Base-by-base conservation (phyloP, 768 basidiomycete species). In the Thelephora ganbajun region DNA sequence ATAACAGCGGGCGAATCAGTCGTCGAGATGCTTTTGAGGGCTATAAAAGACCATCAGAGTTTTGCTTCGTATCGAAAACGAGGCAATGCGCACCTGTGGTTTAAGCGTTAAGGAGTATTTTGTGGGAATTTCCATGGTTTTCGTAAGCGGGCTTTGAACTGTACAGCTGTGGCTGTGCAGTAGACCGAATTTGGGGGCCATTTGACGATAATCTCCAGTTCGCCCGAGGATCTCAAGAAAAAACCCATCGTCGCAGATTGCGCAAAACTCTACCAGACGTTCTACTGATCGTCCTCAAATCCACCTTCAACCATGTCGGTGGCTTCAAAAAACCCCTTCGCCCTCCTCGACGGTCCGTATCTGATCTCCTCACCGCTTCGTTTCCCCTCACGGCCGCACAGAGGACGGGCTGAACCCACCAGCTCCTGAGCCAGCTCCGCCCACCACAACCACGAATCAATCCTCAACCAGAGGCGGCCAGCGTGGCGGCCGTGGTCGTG, bases 21-120 rank as follows among this genome's bases (percentile, higher is more conserved):
- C 82, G 72, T 79, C 74, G 80, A 87, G 86, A 88, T 88, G 86
- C 86, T 89, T 89, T 85, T 60, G 68, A 67, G 60, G 74, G 76
- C 83, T 86, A 53, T 11, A 45, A 46, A 34, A 33, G 46, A 30
- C 12, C 18, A 51, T 61, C 46, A 66, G 59, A 43, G 34, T 43
- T 30, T 4, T 30, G 26, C 9, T 30, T 30, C 5, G 26, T 20
- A 34, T 22, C 9, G n/a, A 36, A 37, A 23, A 37, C 11, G 42
- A 18, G 11, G 18, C 26, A 45, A 35, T 19, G 65, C 75, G 53
- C 56, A 80, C 81, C 79, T 80, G 82, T 78, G 71, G 51, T 55
- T 61, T 71, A 69, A 73, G 78, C 77, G 77, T 81, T 77, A 51
- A 48, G 44, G 53, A 36, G 46, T 9, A 14, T 30, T 42, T n/a